phyloP scores from a whole-genome alignment of 768 basidiomycete genomes.

The Rhizopogon roseolus region DNA sequence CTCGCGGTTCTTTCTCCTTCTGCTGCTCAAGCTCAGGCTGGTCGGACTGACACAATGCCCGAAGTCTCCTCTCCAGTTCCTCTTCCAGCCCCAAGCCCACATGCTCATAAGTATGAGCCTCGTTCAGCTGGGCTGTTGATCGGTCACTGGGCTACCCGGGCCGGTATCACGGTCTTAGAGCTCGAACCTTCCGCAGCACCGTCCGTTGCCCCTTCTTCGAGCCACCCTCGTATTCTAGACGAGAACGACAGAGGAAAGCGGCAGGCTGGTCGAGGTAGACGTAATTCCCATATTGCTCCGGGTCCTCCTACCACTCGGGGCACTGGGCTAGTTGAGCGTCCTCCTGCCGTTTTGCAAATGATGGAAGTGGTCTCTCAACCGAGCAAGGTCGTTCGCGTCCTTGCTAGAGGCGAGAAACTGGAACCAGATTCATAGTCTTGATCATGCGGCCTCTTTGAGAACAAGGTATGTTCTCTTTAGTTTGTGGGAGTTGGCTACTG shows the following conservation, averaged over 20 bases:
- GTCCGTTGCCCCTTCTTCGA: constrained; percentile 8
- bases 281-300: constrained; percentile 17
- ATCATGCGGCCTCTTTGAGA: background rate
- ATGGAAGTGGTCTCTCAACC: constrained; percentile 74
- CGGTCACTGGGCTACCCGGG: constrained; percentile 60
- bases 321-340: constrained; percentile 65
- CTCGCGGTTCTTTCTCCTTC: constrained; percentile 50
- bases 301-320: constrained; percentile 17
- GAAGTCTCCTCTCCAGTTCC: constrained; percentile 52
- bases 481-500: background rate
- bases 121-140: constrained; percentile 63
- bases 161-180: constrained; percentile 53
- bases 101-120: constrained; percentile 55
- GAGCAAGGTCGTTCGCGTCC: constrained; percentile 70
- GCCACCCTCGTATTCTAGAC: constrained; percentile 19
- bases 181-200: constrained; percentile 32
- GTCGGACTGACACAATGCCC: constrained; percentile 15
- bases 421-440: constrained; percentile 40
- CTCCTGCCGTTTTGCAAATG: constrained; percentile 76
- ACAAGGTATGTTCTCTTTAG: background rate
- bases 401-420: constrained; percentile 82
- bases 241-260: constrained; percentile 31
- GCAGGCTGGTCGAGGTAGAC: constrained; percentile 21
- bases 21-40: constrained; percentile 20
- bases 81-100: constrained; percentile 54